A percentile compares a stretch with the other conserved stretches of the same genome.
phyloP scores from a whole-genome alignment of 1,139 yeast species.

The Debaryomyces nepalensis region DNA sequence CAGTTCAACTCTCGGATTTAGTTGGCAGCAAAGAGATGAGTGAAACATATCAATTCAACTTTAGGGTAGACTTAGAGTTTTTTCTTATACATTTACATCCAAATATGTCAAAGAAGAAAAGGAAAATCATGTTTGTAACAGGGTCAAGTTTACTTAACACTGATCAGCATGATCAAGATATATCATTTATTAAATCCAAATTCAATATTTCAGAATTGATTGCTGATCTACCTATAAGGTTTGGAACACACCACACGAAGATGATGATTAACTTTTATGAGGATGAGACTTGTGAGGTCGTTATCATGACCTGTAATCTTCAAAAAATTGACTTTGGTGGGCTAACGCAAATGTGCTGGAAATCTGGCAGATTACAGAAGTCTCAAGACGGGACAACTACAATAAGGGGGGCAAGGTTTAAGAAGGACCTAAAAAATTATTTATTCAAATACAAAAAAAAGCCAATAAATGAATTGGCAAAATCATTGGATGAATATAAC shows the following conservation, averaged over 20 bases:
- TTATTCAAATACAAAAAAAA: constrained; percentile 44
- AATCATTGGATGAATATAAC: constrained; percentile 37
- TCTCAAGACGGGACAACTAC: constrained; percentile 14
- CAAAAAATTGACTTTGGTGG: constrained; percentile 57
- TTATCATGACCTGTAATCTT: constrained; percentile 65
- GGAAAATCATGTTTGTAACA: constrained; percentile 37
- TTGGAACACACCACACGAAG: constrained; percentile 67
- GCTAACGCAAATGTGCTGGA: constrained; percentile 71
- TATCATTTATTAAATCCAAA: constrained; percentile 17
- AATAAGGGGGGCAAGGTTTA: constrained; percentile 27
- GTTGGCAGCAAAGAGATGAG: constrained; percentile 37
- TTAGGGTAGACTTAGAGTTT: constrained; percentile 47
- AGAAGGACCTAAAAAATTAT: constrained; percentile 46
- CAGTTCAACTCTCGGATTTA: constrained; percentile 30
- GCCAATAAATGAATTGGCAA: constrained; percentile 32
- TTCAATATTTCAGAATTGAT: constrained; percentile 36
- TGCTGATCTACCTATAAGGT: constrained; percentile 39
- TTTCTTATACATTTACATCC: constrained; percentile 40
- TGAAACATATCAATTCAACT: constrained; percentile 55
- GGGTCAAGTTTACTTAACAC: constrained; percentile 30
- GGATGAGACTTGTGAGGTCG: constrained; percentile 49
- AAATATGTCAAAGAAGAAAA: constrained; percentile 22
- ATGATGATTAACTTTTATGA: constrained; percentile 61
- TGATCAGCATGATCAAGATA: constrained; percentile 18
- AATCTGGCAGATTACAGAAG: constrained; percentile 50